Evolutionary conservation across 2,329 filamentous ascomycete species (phyloP), one percentile per base, ranked within the genome.

Genomic region (Hypoxylon sp.): DNA sequence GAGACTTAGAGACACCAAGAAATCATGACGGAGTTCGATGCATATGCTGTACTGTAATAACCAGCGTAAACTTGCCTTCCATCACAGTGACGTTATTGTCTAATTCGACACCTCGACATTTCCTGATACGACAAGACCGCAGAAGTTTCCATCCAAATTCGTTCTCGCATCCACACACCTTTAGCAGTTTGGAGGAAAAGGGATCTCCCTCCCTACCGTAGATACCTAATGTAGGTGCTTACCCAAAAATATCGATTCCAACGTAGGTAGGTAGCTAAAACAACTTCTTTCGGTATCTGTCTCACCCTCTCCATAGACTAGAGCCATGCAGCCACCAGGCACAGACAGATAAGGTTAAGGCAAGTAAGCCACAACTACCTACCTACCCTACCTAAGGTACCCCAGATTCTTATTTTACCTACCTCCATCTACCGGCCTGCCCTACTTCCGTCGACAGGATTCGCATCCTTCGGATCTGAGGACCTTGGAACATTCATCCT

Each of bases 331-430:
- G 45, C 45, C 26, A 11, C 33, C 38, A 61, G 36, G 46, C 50
- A 61, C 33, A 46, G 22, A 12, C 46, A n/a, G 36, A 40, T 40
- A 40, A 40, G 36, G 36, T 40, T 40, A 40, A 40, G 36, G 36
- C 36, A 53, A 40, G 61, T 62, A 65, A 63, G 49, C 51, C 51
- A 55, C 60, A 46, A 45, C 67, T 58, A 57, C 64, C 64, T 58
- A 59, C 65, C 26, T 61, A 3, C 24, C 24, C 24, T 3, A n/a
- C n/a, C n/a, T 61, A n/a, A n/a, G n/a, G 38, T 63, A 67, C 70
- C 69, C 70, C 70, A 65, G 71, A 72, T 70, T 71, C 63, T 55
- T 63, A 61, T 14, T 61, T n/a, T n/a, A n/a, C n/a, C n/a, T n/a
- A n/a, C n/a, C 67, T 58, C 65, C 55, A n/a, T n/a, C 67, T 58